Percentiles rank a stretch among this genome's conserved stretches.
These are phyloP conservation scores for Arthroderma uncinatum DNA, from an alignment of 2,329 filamentous ascomycete genomes.

Conservation along the genomic window DNA sequence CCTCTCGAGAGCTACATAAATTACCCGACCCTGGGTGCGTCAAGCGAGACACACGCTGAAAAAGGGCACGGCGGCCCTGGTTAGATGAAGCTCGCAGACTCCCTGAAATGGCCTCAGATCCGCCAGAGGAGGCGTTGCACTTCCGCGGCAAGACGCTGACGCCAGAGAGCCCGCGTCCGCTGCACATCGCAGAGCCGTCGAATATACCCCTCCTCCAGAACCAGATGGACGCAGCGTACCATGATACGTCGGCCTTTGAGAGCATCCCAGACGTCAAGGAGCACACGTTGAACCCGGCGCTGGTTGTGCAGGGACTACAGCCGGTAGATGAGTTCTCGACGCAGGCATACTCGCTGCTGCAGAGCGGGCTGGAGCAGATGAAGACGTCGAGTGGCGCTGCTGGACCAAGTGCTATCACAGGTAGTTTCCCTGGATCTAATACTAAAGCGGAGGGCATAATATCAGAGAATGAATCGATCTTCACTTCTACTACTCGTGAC, in stretches of 20 bases:
- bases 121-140: constrained; percentile 41
- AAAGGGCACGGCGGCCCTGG: neutral
- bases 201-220: constrained; percentile 60
- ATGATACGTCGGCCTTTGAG: constrained; percentile 52
- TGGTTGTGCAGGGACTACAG: constrained; percentile 3
- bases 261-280: constrained; percentile 27
- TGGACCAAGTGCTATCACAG: constrained; percentile 18
- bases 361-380: constrained; percentile 7
- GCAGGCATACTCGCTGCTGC: constrained; percentile 12
- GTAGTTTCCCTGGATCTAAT: constrained; percentile 25
- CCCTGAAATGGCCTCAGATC: constrained; percentile 44
- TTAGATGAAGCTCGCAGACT: neutral
- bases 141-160: constrained; percentile 55
- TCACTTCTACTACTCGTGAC: constrained; percentile 2
- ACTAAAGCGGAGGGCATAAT: constrained; percentile 18
- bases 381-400: constrained; percentile 1
- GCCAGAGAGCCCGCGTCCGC: constrained; percentile 59
- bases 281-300: constrained; percentile 2
- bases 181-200: constrained; percentile 56
- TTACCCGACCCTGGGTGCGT: too few species aligned
- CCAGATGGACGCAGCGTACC: constrained; percentile 61
- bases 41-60: neutral
- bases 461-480: constrained; percentile 17
- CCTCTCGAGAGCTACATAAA: neutral
- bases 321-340: constrained; percentile 9